phyloP scores from a whole-genome alignment of 805 yeast species.

The Candida maltosa region DNA sequence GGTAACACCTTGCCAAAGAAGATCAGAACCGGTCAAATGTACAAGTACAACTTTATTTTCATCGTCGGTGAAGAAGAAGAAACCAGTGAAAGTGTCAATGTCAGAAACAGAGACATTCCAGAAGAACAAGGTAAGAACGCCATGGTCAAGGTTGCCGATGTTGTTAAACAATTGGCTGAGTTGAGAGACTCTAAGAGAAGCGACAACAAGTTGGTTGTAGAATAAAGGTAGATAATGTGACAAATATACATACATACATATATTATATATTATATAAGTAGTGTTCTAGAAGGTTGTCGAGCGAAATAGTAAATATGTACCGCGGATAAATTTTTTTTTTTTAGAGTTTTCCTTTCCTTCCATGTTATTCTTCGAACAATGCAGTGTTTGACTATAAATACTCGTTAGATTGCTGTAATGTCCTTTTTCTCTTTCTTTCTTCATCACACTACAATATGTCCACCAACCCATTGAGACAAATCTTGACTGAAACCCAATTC shows the following conservation, averaged over 20 bases:
- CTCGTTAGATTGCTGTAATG: too few relatives aligned
- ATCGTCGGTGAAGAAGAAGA: slow-evolving; percentile 96
- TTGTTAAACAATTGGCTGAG: slow-evolving; percentile 61
- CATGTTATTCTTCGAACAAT: too few relatives aligned
- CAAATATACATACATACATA: too few relatives aligned
- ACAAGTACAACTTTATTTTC: slow-evolving; percentile 92
- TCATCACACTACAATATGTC: too few relatives aligned
- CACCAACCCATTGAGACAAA: slow-evolving; percentile 21
- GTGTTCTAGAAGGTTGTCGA: too few relatives aligned
- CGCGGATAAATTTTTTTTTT: too few relatives aligned
- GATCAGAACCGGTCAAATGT: slow-evolving; percentile 93
- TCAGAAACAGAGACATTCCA: slow-evolving; percentile 93
- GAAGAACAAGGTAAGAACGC: slow-evolving; percentile 92
- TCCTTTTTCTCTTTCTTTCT: too few relatives aligned
- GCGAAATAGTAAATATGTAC: too few relatives aligned
- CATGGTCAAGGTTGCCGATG: slow-evolving; percentile 68
- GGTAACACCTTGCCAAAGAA: slow-evolving; percentile 98
- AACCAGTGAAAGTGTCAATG: slow-evolving; percentile 75
- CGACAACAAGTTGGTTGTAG: slow-evolving; percentile 57
- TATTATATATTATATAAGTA: too few relatives aligned
- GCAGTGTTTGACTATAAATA: too few relatives aligned
- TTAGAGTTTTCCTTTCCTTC: too few relatives aligned
- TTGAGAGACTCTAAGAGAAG: slow-evolving; percentile 73
- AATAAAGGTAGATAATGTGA: too few relatives aligned
- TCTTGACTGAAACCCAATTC: slow-evolving; percentile 31